Evolutionary conservation across 768 basidiomycete species (phyloP), one percentile per base, ranked within the genome.

Genomic region (Cystobasidium onofrii): DNA sequence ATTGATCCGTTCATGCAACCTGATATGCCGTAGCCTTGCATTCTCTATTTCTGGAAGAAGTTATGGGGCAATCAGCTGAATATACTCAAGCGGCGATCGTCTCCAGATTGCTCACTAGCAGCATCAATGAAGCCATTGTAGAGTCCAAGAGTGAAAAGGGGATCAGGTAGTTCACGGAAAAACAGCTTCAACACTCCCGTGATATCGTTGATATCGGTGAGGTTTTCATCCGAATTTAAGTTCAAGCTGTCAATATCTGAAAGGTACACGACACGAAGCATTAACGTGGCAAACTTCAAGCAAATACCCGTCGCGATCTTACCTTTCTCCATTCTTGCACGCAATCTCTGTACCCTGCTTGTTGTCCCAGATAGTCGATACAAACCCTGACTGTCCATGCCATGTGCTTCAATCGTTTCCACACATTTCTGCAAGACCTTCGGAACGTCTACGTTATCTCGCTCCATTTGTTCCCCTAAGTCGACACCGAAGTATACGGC

Each of bases 91-190:
- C 23, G 15, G 41, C 29, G 46, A 74, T 20, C 4, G 18, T 9
- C 10, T 83, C 20, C 9, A 50, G n/a, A 50, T 50, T 7, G 46
- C 92, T 81, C 80, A 96, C 95, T 90, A 1, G 95, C 89, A 78
- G 93, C 95, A 61, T 97, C 95, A 76, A 97, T 87, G 83, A 98
- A 99, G 12, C 90, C 90, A 81, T 90, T 87, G 82, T 98, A 93
- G 43, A 97, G 85, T 65, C 82, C 83, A 75, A 85, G 84, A 4
- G 95, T 98, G 77, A 99, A 82, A 62, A 99, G 82, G 31, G 96
- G 95, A 79, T 97, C 92, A 10, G 96, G 94, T 46, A 98, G 84
- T 79, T 99, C 96, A 76, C 96, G 86, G 78, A 99, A 85, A 94
- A 96, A 99, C 78, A 93, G 84, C 82, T 99, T 99, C 75, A 97